phyloP scores from a whole-genome alignment of 2,329 filamentous ascomycete genomes.

The Diaporthe ilicicola region DNA sequence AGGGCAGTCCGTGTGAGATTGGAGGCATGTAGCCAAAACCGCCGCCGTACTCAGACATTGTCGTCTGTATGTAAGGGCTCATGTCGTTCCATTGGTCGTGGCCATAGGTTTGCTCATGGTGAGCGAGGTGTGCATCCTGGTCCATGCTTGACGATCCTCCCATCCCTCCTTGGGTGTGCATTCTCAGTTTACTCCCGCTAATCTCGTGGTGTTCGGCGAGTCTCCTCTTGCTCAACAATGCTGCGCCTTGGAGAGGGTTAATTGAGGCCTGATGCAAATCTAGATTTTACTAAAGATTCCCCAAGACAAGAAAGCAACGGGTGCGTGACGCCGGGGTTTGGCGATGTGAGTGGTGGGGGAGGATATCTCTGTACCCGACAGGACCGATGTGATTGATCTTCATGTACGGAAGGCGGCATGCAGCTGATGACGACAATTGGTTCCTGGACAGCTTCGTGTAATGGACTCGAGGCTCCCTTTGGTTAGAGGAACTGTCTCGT shows the following conservation, averaged over 20 bases:
- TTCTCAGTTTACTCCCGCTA: constrained; percentile 41
- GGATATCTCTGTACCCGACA: constrained; percentile 41
- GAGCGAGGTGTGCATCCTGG: constrained; percentile 54
- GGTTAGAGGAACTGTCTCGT: constrained; percentile 46
- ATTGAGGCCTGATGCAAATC: constrained; percentile 31
- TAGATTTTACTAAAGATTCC: constrained; percentile 18
- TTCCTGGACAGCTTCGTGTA: constrained; percentile 41
- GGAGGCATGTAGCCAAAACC: constrained; percentile 68
- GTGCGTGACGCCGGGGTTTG: constrained; percentile 34
- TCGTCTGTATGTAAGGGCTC: constrained; percentile 72
- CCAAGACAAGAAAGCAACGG: constrained; percentile 2
- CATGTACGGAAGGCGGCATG: constrained; percentile 56
- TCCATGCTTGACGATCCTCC: constrained; percentile 53
- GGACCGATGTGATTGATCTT: constrained; percentile 47
- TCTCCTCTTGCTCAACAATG: background rate
- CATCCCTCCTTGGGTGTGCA: constrained; percentile 55
- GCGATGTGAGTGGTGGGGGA: constrained; percentile 41
- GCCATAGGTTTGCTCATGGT: constrained; percentile 50
- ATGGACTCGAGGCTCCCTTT: constrained; percentile 34
- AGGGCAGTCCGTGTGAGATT: constrained; percentile 55
- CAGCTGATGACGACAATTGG: constrained; percentile 56
- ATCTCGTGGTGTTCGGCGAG: background rate
- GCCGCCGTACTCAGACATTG: constrained; percentile 73
- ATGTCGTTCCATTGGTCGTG: constrained; percentile 65
- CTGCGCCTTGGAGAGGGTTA: background rate